Evolutionary conservation across 2,329 filamentous ascomycete genomes (phyloP).

Genomic region (Fusarium sarcochroum): DNA sequence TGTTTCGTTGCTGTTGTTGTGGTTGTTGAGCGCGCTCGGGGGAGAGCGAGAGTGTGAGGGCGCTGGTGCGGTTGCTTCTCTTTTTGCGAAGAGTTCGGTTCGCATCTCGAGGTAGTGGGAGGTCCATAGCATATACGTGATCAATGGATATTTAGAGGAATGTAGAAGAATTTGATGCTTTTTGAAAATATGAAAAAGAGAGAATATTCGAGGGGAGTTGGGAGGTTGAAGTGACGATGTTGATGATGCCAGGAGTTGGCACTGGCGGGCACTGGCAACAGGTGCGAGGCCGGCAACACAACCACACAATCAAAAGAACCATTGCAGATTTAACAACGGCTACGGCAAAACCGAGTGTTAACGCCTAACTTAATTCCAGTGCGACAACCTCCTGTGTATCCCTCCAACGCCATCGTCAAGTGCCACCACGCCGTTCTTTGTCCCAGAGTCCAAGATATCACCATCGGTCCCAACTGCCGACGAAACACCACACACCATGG

Average conservation of each 20-base stretch:
- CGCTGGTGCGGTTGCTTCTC: constrained; percentile 24
- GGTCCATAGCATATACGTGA: constrained; percentile 21
- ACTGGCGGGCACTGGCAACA: constrained; percentile 26
- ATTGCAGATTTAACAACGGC: background rate
- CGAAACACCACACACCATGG: background rate
- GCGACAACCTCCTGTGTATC: constrained; percentile 30
- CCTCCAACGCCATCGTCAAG: constrained; percentile 13
- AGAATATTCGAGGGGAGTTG: background rate
- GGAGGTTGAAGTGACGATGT: background rate
- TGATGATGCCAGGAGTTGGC: background rate
- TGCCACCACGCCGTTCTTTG: constrained; percentile 39
- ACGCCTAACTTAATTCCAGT: constrained; percentile 16
- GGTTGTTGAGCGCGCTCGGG: constrained; percentile 18
- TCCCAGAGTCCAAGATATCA: constrained; percentile 26
- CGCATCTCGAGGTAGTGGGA: constrained; percentile 19
- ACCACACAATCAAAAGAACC: background rate
- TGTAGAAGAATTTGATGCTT: background rate
- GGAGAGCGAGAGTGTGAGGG: constrained; percentile 32
- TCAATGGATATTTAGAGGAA: background rate
- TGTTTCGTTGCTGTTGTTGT: constrained; percentile 8
- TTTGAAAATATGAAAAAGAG: background rate
- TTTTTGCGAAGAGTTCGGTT: constrained; percentile 33
- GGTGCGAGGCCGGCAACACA: background rate
- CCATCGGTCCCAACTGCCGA: constrained; percentile 13
- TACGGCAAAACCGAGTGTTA: background rate